Evolutionary conservation across 2,329 filamentous ascomycete genomes (phyloP), one percentile per base, ranked within the genome.

Genomic region (Claviceps paspali): DNA sequence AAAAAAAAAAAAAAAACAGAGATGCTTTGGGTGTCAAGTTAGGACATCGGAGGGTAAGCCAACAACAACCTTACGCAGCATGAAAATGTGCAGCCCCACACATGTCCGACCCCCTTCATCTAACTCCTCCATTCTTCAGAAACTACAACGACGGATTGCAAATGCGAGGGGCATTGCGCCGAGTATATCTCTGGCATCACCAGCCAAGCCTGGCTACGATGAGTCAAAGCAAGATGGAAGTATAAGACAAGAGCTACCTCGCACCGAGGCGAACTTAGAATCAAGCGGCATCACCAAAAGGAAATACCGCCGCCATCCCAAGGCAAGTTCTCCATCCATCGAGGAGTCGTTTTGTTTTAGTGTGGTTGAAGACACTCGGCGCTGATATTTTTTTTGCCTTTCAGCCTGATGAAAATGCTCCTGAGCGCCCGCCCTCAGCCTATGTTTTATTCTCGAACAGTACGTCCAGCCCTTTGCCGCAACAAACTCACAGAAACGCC

Each of bases 381-480:
- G n/a, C n/a, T n/a, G n/a, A n/a, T n/a, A n/a, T n/a, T n/a, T n/a
- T n/a, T n/a, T n/a, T n/a, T n/a, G n/a, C n/a, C 18, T 4, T 28
- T 1, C 18, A 84, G 74, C 67, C 81, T 3, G 83, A 91, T 47
- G 79, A 85, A 41, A 76, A 83, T 59, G 82, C 82, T 1, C 83
- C 83, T 2, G 82, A 87, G 50, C 68, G 82, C 18, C 81, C 83
- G 1, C 80, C 82, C 0, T 88, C 82, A 4, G 83, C 82, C 35
- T 88, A 88, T 58, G 83, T 88, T 10, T 70, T 88, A 12, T 91
- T 91, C 51, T 87, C 83, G 1, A 88, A 88, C 49, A 82, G 79
- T 83, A 57, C 62, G 78, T 66, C 23, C 6, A 14, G 32, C n/a
- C n/a, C n/a, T n/a, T n/a, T n/a, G n/a, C n/a, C n/a, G n/a, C n/a